These are phyloP conservation scores for Colletotrichum liaoningense DNA, from an alignment of 2,329 filamentous ascomycete species.

Conservation along the genomic window DNA sequence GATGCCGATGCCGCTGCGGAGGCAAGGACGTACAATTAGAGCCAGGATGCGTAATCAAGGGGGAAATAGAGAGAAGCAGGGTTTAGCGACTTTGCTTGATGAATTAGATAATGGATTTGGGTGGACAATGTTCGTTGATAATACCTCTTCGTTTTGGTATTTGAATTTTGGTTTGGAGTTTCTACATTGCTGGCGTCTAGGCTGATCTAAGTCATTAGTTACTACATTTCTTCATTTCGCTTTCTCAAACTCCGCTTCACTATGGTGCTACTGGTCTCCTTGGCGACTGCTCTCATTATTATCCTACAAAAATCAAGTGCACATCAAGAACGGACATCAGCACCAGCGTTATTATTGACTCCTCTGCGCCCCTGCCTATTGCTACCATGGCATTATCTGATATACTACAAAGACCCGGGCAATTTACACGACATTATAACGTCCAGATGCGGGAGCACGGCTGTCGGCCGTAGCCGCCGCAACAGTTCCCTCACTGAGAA, in stretches of 20 bases:
- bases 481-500: conserved; percentile 90
- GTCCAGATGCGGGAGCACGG: conserved; percentile 80
- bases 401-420: conserved; percentile 1
- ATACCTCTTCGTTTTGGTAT: neutral
- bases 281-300: neutral
- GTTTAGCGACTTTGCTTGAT: neutral
- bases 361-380: neutral
- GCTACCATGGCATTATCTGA: neutral
- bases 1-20: conserved; percentile 72
- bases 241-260: neutral
- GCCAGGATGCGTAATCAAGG: conserved; percentile 37
- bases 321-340: neutral
- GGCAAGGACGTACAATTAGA: conserved; percentile 46
- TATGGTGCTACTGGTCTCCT: neutral
- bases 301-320: neutral
- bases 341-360: neutral
- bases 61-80: conserved; percentile 5
- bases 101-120: neutral
- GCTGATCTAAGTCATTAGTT: neutral
- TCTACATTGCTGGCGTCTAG: neutral
- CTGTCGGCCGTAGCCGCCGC: conserved; percentile 89
- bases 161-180: neutral
- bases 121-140: neutral
- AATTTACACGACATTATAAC: conserved; percentile 84
- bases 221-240: neutral